A percentile compares a stretch with the other conserved stretches of the same genome.
These are phyloP conservation scores for Zymoseptoria brevis DNA, from an alignment of 2,329 filamentous ascomycete species.

Conservation along the genomic window DNA sequence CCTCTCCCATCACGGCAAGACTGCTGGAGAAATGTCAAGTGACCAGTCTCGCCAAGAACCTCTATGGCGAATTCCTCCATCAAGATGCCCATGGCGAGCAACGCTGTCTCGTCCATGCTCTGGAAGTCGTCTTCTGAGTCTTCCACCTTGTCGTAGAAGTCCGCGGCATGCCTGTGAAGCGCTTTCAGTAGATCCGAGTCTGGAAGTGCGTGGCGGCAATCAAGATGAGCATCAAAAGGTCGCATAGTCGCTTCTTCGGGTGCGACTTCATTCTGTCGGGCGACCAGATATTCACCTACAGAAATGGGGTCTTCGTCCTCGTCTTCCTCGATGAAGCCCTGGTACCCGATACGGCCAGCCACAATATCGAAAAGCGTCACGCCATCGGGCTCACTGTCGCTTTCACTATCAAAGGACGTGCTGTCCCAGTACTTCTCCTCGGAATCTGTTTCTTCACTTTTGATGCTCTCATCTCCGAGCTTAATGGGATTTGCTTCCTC, in stretches of 20 bases:
- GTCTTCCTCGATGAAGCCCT: slow-evolving; percentile 36
- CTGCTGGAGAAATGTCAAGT: slow-evolving; percentile 61
- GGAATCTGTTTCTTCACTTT: neutral
- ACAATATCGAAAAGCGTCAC: slow-evolving; percentile 65
- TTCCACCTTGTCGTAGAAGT: slow-evolving; percentile 48
- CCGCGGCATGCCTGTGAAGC: slow-evolving; percentile 59
- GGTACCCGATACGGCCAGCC: slow-evolving; percentile 46
- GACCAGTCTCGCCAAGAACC: slow-evolving; percentile 55
- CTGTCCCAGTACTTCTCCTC: neutral
- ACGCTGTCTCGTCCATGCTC: slow-evolving; percentile 70
- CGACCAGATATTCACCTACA: slow-evolving; percentile 66
- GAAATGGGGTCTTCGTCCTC: slow-evolving; percentile 39
- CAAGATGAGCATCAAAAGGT: slow-evolving; percentile 59
- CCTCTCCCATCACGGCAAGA: neutral
- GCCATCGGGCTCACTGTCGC: neutral
- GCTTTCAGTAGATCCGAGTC: slow-evolving; percentile 62
- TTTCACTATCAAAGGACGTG: neutral
- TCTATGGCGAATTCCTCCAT: slow-evolving; percentile 62
- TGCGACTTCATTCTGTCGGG: slow-evolving; percentile 53
- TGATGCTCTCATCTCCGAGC: neutral
- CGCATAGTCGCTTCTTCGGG: slow-evolving; percentile 61
- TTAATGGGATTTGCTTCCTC: neutral
- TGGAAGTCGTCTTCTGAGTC: slow-evolving; percentile 36
- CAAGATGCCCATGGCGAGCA: slow-evolving; percentile 66
- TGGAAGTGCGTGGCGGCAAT: slow-evolving; percentile 52